Percentiles rank a stretch among this genome's conserved stretches.
Evolutionary conservation across 768 basidiomycete species (phyloP).

Genomic region (Tulasnella sp.): DNA sequence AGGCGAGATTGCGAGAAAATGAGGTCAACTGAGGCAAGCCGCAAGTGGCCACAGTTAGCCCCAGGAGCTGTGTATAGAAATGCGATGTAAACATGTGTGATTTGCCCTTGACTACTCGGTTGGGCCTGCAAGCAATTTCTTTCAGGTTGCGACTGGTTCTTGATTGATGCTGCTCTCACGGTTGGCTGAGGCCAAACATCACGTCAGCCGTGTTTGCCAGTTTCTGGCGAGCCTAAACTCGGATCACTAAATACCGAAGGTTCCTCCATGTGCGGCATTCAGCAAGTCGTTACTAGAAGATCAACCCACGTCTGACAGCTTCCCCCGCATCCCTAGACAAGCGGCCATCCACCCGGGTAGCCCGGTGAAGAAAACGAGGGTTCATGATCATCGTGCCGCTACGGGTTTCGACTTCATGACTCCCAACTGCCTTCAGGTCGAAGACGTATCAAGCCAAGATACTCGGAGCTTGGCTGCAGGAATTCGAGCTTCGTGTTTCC

Average conservation of each 20-base stretch:
- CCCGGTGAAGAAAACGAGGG: neutral
- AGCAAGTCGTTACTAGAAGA: neutral
- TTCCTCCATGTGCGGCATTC: neutral
- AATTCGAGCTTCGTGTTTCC: too few relatives aligned
- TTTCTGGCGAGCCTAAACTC: neutral
- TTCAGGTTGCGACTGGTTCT: too few relatives aligned
- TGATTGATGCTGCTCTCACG: neutral
- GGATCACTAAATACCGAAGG: neutral
- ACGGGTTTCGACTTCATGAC: neutral
- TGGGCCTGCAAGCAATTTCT: too few relatives aligned
- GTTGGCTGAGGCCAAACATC: neutral
- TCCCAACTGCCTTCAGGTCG: neutral
- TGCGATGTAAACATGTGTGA: too few relatives aligned
- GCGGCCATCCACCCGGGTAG: neutral
- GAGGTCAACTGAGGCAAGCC: too few relatives aligned
- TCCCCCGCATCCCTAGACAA: neutral
- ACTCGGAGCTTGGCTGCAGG: neutral
- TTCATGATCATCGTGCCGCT: neutral
- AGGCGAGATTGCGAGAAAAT: too few relatives aligned
- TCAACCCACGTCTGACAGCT: neutral
- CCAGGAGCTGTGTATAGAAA: too few relatives aligned
- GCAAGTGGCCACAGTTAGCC: too few relatives aligned
- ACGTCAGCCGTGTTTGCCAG: neutral
- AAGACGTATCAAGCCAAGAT: neutral
- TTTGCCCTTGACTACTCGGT: too few relatives aligned